phyloP scores from a whole-genome alignment of 2,329 filamentous ascomycete species.

The Alternaria solani region DNA sequence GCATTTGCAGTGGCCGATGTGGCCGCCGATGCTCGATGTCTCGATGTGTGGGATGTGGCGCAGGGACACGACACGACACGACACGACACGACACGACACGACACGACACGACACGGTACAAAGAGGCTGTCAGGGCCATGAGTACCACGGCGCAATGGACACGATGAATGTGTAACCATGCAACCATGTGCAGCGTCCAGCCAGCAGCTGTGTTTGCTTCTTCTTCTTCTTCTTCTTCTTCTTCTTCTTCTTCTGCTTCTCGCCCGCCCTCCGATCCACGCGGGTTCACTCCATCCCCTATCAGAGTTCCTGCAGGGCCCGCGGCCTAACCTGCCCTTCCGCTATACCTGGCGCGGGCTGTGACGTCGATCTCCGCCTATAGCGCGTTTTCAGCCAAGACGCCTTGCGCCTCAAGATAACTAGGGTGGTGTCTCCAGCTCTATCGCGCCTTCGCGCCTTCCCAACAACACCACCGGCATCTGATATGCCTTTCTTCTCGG shows the following conservation, averaged over 20 bases:
- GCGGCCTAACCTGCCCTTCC: slow-evolving; percentile 9
- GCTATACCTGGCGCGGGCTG: slow-evolving; percentile 4
- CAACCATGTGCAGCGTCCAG: too few relatives aligned
- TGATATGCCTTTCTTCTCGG: slow-evolving; percentile 44
- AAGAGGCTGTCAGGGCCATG: background rate
- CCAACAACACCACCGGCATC: slow-evolving; percentile 14
- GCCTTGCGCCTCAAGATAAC: slow-evolving; percentile 31
- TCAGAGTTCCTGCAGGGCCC: background rate
- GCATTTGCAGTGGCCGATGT: background rate
- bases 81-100: background rate
- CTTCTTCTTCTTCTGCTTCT: slow-evolving; percentile 1
- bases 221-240: slow-evolving; percentile 4
- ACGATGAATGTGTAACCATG: background rate
- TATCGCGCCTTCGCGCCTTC: slow-evolving; percentile 15
- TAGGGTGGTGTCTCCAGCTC: slow-evolving; percentile 19
- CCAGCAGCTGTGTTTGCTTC: background rate
- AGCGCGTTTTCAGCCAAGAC: slow-evolving; percentile 19
- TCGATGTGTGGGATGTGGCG: background rate
- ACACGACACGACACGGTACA: background rate
- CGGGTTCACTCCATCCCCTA: background rate
- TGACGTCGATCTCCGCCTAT: slow-evolving; percentile 23
- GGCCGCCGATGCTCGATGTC: background rate
- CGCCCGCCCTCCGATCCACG: background rate
- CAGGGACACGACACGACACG: background rate
- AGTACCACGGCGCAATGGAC: background rate